phyloP scores from a whole-genome alignment of 495 filamentous ascomycete species.

The Wilcoxina mikolae region DNA sequence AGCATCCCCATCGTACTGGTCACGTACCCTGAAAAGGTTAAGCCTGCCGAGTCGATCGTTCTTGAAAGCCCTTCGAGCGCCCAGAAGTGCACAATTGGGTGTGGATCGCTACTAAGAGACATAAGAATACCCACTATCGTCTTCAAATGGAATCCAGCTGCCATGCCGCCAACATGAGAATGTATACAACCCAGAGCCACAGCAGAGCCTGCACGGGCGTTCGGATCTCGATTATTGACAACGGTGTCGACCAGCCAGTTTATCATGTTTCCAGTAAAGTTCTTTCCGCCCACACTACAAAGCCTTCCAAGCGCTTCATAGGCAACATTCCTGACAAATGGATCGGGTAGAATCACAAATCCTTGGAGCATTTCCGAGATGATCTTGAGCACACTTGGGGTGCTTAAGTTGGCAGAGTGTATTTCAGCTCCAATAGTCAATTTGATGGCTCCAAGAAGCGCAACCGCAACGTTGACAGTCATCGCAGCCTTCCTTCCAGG shows the following conservation, averaged over 20 bases:
- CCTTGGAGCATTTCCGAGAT: constrained; percentile 68
- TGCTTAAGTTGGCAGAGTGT: constrained; percentile 55
- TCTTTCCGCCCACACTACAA: constrained; percentile 74
- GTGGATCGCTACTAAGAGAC: constrained; percentile 91
- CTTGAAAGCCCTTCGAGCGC: constrained; percentile 75
- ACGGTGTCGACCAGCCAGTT: constrained; percentile 89
- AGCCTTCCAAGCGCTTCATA: constrained; percentile 80
- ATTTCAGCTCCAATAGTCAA: constrained; percentile 67
- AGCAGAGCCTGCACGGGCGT: constrained; percentile 82
- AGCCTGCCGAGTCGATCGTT: constrained; percentile 81
- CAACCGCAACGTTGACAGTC: constrained; percentile 74
- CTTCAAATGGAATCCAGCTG: constrained; percentile 90
- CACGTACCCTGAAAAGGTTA: constrained; percentile 81
- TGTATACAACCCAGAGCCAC: constrained; percentile 88
- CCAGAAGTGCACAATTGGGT: constrained; percentile 91
- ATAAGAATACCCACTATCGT: constrained; percentile 88
- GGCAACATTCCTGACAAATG: constrained; percentile 69
- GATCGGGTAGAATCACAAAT: constrained; percentile 67
- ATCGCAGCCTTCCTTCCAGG: constrained; percentile 79
- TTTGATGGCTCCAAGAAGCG: constrained; percentile 64
- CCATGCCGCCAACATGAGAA: constrained; percentile 92
- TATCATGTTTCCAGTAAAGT: constrained; percentile 75
- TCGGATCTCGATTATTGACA: constrained; percentile 81
- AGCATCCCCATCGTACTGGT: constrained; percentile 83
- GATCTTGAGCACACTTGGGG: constrained; percentile 64